These are phyloP conservation scores for Claviceps maximensis DNA, from an alignment of 2,329 filamentous ascomycete genomes.

Conservation along the genomic window DNA sequence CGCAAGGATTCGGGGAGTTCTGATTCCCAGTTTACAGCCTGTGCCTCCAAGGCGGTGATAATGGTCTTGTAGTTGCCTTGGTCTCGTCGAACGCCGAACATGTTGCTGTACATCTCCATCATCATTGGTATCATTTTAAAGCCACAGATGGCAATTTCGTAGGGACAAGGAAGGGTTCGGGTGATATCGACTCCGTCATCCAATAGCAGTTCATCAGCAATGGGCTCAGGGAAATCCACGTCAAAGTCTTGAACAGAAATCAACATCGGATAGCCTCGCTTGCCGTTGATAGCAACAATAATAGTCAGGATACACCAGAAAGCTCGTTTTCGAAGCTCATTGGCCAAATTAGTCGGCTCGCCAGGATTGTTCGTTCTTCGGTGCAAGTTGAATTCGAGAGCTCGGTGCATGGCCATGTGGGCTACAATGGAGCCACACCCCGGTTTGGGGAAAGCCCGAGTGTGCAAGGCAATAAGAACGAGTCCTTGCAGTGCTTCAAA, in stretches of 20 bases:
- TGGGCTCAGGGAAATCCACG: constrained; percentile 57
- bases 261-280: constrained; percentile 65
- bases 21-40: constrained; percentile 49
- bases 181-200: constrained; percentile 48
- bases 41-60: constrained; percentile 51
- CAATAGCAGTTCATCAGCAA: constrained; percentile 57
- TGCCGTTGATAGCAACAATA: constrained; percentile 56
- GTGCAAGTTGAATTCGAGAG: constrained; percentile 65
- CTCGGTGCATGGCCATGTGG: constrained; percentile 50
- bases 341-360: constrained; percentile 42
- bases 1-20: constrained; percentile 49
- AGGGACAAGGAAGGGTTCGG: constrained; percentile 47
- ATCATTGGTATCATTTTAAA: constrained; percentile 54
- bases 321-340: constrained; percentile 63
- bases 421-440: constrained; percentile 59
- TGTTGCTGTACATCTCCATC: constrained; percentile 60
- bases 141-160: constrained; percentile 50
- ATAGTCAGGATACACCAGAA: constrained; percentile 64
- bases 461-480: constrained; percentile 56
- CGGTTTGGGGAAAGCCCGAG: constrained; percentile 67
- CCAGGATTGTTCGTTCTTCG: constrained; percentile 44
- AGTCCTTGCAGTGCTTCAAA: constrained; percentile 61
- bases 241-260: constrained; percentile 65
- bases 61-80: constrained; percentile 49
- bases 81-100: constrained; percentile 58